These are phyloP conservation scores for Ascosphaera pollenicola DNA, from an alignment of 2,329 filamentous ascomycete genomes.

Conservation along the genomic window DNA sequence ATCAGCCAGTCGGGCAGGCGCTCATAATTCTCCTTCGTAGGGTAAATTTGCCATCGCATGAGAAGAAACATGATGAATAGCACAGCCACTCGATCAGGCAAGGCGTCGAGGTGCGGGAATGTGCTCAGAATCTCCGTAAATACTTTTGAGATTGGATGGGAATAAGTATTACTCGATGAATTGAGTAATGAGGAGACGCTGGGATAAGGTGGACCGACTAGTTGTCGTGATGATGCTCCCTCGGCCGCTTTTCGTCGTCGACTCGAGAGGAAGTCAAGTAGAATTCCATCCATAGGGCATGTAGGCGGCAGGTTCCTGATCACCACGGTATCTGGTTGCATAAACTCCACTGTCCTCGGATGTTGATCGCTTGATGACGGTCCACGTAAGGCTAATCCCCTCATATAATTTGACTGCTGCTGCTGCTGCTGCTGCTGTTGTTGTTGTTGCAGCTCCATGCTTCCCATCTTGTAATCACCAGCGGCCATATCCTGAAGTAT, in stretches of 20 bases:
- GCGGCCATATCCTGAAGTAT: neutral
- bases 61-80: constrained; percentile 72
- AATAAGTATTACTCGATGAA: constrained; percentile 36
- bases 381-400: neutral
- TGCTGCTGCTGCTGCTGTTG: neutral
- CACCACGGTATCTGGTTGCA: neutral
- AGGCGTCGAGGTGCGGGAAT: constrained; percentile 57
- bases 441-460: neutral
- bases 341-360: neutral
- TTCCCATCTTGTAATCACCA: neutral
- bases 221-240: constrained; percentile 39
- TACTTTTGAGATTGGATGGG: constrained; percentile 61
- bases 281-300: constrained; percentile 56
- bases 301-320: constrained; percentile 39
- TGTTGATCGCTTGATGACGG: neutral
- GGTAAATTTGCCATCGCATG: constrained; percentile 68
- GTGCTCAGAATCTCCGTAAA: constrained; percentile 67
- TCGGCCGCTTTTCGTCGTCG: constrained; percentile 42
- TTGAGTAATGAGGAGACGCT: constrained; percentile 61
- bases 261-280: constrained; percentile 57
- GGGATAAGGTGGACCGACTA: constrained; percentile 58
- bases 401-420: neutral
- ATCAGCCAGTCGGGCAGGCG: constrained; percentile 51
- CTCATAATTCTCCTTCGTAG: constrained; percentile 58
- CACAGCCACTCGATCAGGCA: constrained; percentile 64